Conservation (phyloP, 2,329 filamentous ascomycete genomes). For the Diaporthe sp. region DNA sequence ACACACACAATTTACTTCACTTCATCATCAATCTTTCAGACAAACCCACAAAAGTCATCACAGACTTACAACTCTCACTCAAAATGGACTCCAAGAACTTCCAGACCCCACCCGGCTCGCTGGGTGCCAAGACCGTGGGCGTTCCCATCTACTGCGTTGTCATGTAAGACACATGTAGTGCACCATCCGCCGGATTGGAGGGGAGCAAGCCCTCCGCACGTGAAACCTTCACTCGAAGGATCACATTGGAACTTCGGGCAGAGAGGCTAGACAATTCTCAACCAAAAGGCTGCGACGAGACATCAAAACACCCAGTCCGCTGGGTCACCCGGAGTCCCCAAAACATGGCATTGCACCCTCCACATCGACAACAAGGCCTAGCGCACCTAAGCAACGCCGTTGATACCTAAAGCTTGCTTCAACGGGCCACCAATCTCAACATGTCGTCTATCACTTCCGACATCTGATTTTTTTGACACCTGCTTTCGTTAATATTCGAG, state of each 20-base stretch:
- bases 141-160: slow-evolving; percentile 11
- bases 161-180: background rate
- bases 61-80: background rate
- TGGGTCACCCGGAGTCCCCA: background rate
- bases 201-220: background rate
- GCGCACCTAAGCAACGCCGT: background rate
- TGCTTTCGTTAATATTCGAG: background rate
- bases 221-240: too few species aligned
- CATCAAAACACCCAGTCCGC: background rate
- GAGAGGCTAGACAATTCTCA: background rate
- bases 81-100: slow-evolving; percentile 17
- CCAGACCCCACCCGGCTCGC: background rate
- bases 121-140: background rate
- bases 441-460: background rate
- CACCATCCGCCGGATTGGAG: background rate
- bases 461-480: background rate
- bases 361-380: background rate
- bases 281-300: background rate
- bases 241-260: background rate
- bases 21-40: background rate
- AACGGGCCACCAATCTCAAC: slow-evolving; percentile 1
- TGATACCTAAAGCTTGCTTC: background rate
- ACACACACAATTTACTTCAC: background rate
- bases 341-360: background rate
- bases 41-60: background rate